A percentile compares a stretch with the other conserved stretches of the same genome.
These are phyloP conservation scores for Bretziella fagacearum DNA, from an alignment of 2,329 filamentous ascomycete species.

Conservation along the genomic window DNA sequence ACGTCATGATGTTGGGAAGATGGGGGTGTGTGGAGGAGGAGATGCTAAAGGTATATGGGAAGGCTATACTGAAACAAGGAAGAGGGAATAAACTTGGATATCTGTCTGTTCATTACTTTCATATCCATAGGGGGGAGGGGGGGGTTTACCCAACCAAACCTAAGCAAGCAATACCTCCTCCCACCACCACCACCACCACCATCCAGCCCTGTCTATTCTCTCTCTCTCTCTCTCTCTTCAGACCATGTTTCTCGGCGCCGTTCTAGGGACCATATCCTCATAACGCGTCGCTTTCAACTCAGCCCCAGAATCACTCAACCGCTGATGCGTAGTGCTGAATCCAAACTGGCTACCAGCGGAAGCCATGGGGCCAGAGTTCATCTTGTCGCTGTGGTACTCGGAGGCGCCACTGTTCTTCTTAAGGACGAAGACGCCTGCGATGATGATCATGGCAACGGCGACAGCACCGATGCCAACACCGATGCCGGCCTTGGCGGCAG, in stretches of 20 bases:
- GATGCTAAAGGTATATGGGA: too few species aligned
- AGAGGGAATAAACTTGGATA: too few species aligned
- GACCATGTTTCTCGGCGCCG: slow-evolving; percentile 30
- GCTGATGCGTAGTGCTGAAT: slow-evolving; percentile 11
- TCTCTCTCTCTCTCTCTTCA: slow-evolving; percentile 16
- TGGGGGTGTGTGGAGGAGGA: too few species aligned
- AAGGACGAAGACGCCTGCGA: slow-evolving; percentile 26
- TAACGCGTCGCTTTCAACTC: slow-evolving; percentile 37
- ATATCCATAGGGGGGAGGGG: too few species aligned
- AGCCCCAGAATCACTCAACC: slow-evolving; percentile 6
- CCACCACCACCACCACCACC: not conserved
- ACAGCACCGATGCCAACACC: slow-evolving; percentile 23
- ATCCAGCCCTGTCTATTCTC: not conserved
- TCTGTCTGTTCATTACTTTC: too few species aligned
- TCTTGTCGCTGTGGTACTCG: slow-evolving; percentile 10
- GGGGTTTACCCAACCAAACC: too few species aligned
- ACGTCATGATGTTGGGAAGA: slow-evolving; percentile 14
- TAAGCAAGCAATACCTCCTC: too few species aligned
- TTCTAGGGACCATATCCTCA: slow-evolving; percentile 39
- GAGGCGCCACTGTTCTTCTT: slow-evolving; percentile 18
- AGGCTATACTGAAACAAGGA: too few species aligned
- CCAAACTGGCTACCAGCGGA: slow-evolving; percentile 25
- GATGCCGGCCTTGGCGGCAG: slow-evolving; percentile 32
- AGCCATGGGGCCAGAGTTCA: slow-evolving; percentile 31
- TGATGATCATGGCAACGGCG: slow-evolving; percentile 22